phyloP scores from a whole-genome alignment of 1,284 basidiomycete genomes.

The Ceratorhiza oryzae-sativae region DNA sequence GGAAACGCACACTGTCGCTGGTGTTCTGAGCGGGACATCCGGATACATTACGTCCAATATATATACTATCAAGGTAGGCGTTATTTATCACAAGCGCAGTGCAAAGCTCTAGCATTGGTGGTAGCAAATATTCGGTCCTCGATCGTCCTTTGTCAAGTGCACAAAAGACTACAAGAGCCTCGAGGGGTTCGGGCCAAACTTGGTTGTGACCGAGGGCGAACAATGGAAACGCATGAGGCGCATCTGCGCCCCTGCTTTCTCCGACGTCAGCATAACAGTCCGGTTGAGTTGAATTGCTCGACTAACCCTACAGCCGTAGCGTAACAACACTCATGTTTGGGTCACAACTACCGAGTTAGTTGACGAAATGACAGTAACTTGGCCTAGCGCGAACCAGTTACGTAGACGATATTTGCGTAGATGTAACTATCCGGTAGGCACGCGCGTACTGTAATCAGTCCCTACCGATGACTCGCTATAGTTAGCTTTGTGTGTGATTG shows the following conservation, averaged over 20 bases:
- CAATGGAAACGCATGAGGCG: slow-evolving; percentile 39
- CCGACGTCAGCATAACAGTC: slow-evolving; percentile 15
- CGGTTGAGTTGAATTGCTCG: not conserved
- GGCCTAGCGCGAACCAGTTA: not conserved
- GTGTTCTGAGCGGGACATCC: not conserved
- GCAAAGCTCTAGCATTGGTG: not conserved
- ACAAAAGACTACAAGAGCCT: slow-evolving; percentile 16
- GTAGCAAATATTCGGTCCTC: slow-evolving; percentile 10
- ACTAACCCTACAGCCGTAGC: not conserved
- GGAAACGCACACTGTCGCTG: not conserved
- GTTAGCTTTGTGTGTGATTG: slow-evolving; percentile 38
- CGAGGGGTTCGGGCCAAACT: slow-evolving; percentile 34
- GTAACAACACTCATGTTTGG: slow-evolving; percentile 16
- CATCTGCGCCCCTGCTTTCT: slow-evolving; percentile 34
- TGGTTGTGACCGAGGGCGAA: slow-evolving; percentile 32
- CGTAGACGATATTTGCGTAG: not conserved
- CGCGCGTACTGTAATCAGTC: not conserved
- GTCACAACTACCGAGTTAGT: not conserved
- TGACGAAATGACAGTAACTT: not conserved
- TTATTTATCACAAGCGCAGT: no score
- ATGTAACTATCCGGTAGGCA: not conserved
- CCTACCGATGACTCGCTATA: slow-evolving; percentile 42
- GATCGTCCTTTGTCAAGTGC: not conserved
- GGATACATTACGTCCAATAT: not conserved
- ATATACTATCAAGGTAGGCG: not conserved